Evolutionary conservation across 169 alveolate species (phyloP).

Genomic region (Eimeria brunetti): DNA sequence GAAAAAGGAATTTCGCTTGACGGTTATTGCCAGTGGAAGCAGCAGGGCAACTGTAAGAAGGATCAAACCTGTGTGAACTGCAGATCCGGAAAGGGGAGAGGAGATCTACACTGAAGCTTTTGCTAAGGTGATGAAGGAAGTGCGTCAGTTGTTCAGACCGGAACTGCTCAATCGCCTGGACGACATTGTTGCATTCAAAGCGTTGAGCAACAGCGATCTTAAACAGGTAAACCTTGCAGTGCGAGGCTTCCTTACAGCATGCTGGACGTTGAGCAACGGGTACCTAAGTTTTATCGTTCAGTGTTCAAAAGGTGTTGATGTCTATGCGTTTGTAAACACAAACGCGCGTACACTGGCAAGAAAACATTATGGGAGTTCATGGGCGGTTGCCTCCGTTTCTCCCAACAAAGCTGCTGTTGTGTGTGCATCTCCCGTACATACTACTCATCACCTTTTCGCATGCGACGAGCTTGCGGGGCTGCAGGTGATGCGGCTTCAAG

Average conservation of each 20-base stretch:
- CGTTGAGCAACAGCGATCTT: conserved; percentile 84
- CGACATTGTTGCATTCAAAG: conserved; percentile 90
- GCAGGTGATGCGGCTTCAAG: conserved; percentile 77
- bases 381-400: neutral
- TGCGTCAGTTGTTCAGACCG: conserved; percentile 89
- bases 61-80: neutral
- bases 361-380: neutral
- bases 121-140: conserved; percentile 85
- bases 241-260: neutral
- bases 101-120: neutral
- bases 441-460: neutral
- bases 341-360: neutral
- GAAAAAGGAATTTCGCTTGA: neutral
- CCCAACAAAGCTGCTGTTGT: neutral
- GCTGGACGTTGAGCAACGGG: neutral
- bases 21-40: neutral
- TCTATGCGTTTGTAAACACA: neutral
- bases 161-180: conserved; percentile 93
- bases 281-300: neutral
- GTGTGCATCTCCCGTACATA: neutral
- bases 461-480: neutral
- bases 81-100: conserved; percentile 16
- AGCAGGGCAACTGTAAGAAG: neutral
- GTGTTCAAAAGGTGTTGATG: neutral
- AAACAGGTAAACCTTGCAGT: conserved; percentile 7